Evolutionary conservation across 2,329 filamentous ascomycete species (phyloP).

Genomic region (Fusarium drepaniforme): DNA sequence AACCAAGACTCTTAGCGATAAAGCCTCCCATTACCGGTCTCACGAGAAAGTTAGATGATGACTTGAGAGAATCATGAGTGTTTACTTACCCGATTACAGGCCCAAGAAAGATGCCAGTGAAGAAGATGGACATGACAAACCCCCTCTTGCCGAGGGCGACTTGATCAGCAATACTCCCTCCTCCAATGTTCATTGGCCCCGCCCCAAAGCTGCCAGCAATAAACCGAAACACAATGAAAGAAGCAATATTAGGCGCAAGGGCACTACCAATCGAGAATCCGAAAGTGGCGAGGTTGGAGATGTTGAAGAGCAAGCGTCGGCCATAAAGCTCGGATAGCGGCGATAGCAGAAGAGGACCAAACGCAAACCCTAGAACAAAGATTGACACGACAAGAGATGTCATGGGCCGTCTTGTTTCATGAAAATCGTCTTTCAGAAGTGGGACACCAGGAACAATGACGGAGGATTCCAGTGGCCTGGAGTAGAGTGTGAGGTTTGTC

Average conservation of each 20-base stretch:
- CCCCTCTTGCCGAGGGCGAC: neutral
- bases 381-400: constrained; percentile 11
- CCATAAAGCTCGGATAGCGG: constrained; percentile 18
- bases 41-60: rapidly evolving
- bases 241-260: neutral
- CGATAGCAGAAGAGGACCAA: constrained; percentile 12
- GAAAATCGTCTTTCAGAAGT: constrained; percentile 13
- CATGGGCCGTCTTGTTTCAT: constrained; percentile 27
- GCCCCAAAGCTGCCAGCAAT: constrained; percentile 14
- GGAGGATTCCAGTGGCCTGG: constrained; percentile 8
- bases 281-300: neutral
- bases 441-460: constrained; percentile 19
- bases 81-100: constrained; percentile 2
- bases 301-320: constrained; percentile 15
- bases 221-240: constrained; percentile 15
- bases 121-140: constrained; percentile 21
- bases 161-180: constrained; percentile 12
- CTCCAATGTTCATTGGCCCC: constrained; percentile 18
- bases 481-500: no score
- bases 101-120: constrained; percentile 12
- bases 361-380: constrained; percentile 16
- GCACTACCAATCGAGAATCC: constrained; percentile 12
- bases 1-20: constrained; percentile 3
- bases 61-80: neutral
- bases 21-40: constrained; percentile 16